A percentile compares a stretch with the other conserved stretches of the same genome.
phyloP scores from a whole-genome alignment of 345 rosid species.

The Laguncularia racemosa region DNA sequence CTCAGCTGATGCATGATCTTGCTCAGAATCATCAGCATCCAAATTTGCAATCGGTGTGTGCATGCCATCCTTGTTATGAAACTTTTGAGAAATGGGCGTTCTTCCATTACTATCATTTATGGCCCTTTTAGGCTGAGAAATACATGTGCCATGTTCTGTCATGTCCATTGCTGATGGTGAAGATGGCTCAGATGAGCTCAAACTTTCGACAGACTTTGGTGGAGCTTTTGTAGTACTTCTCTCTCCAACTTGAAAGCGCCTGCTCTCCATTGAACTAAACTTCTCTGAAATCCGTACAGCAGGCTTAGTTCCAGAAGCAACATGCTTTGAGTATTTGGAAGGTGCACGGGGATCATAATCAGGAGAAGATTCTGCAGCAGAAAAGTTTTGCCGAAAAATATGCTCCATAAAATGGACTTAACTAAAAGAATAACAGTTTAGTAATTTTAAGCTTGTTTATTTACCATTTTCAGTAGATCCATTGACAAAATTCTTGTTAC shows the following conservation, averaged over 20 bases:
- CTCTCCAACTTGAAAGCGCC: constrained; percentile 20
- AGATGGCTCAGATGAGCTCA: constrained; percentile 16
- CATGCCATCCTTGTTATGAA: constrained; percentile 16
- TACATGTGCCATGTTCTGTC: constrained; percentile 20
- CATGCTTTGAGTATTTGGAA: constrained; percentile 23
- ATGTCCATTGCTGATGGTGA: constrained; percentile 21
- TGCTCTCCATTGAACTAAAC: constrained; percentile 16
- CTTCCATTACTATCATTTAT: constrained; percentile 17
- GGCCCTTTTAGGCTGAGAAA: constrained; percentile 12
- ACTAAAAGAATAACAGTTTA: not conserved
- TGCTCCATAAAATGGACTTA: not conserved
- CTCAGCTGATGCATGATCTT: constrained; percentile 14
- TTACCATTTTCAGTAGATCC: constrained; percentile 40
- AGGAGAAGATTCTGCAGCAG: constrained; percentile 37
- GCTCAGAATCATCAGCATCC: constrained; percentile 14
- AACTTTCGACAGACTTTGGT: constrained; percentile 19
- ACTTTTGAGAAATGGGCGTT: constrained; percentile 6
- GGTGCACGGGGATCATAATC: constrained; percentile 18
- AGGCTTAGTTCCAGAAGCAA: constrained; percentile 18
- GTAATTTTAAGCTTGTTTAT: not conserved
- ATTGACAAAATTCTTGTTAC: constrained; percentile 25
- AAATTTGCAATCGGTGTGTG: constrained; percentile 6
- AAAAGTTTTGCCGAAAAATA: constrained; percentile 12
- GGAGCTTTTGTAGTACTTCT: constrained; percentile 12
- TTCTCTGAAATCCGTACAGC: constrained; percentile 26